Base-by-base conservation (phyloP, 2,329 filamentous ascomycete genomes). In the Xylariales sp. region DNA sequence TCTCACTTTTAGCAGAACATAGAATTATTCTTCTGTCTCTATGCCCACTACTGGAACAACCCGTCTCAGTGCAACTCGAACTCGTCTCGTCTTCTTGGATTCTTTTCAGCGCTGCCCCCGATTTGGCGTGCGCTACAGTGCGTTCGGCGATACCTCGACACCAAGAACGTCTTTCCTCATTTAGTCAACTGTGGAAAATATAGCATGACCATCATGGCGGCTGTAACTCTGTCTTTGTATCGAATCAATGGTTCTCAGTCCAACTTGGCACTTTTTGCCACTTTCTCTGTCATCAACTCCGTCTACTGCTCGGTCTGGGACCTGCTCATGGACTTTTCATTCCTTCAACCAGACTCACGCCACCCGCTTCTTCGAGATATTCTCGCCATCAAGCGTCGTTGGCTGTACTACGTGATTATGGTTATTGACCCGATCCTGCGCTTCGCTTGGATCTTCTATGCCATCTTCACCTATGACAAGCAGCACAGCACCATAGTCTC, bases 371-470 rank as follows among this genome's bases (percentile, higher is more conserved):
- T 96, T 10, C 83, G 93, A 6, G 79, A 91, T 41, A 83, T 86
- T 7, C 73, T 93, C 0, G 89, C 83, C 0, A 85, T 93, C 52
- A 91, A 91, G 55, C 72, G 72, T 11, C 71, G 76, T 4, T 93
- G 87, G 83, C 70, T 83, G 29, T 98, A 98, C 68, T 98, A 97
- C 57, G 60, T 63, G 5, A 87, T 93, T 42, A 95, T 97, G 76
- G 52, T 83, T 3, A 45, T 90, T 25, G 89, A 98, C 56, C 85
- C 90, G 0, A 72, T 95, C 5, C 70, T 98, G 15, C 84, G 93
- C 14, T 96, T 95, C 64, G 85, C 87, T 44, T 97, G 93, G 93
- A 83, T 97, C 42, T 86, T 94, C 56, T 97, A 95, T 62, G 83
- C 85, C 47, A 85, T 96, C 43, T 94, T 88, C 59, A 81, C 83